Percentiles rank a stretch among this genome's conserved stretches.
These are phyloP conservation scores for Bretschneidera sinensis DNA, from an alignment of 345 rosid genomes.

Conservation along the genomic window DNA sequence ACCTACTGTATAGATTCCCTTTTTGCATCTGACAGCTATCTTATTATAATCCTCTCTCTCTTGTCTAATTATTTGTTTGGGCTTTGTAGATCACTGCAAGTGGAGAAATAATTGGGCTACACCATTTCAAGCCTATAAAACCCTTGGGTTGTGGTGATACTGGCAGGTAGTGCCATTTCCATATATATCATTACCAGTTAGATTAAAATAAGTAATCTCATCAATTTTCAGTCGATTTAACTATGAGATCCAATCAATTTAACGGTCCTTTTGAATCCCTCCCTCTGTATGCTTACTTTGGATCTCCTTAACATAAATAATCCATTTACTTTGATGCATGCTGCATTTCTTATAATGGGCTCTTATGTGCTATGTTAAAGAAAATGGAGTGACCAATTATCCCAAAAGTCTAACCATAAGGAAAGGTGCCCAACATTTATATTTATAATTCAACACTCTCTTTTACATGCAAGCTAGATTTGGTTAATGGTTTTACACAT, in stretches of 20 bases:
- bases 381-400: background rate
- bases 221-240: background rate
- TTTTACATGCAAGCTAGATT: background rate
- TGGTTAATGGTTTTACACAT: too few species aligned
- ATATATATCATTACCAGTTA: background rate
- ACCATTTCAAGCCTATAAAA: constrained; percentile 88
- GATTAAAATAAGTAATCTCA: background rate
- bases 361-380: background rate
- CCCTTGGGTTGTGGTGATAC: constrained; percentile 98
- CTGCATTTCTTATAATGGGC: background rate
- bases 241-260: background rate
- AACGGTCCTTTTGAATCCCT: background rate
- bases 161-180: constrained; percentile 59
- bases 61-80: constrained; percentile 4
- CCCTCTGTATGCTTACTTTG: background rate
- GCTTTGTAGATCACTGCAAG: constrained; percentile 54
- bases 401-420: background rate
- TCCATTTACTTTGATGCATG: background rate
- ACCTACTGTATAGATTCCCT: background rate
- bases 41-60: constrained; percentile 1
- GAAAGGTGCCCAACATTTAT: background rate
- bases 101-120: constrained; percentile 70
- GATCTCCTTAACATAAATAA: background rate
- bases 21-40: too few species aligned
- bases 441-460: background rate